A percentile compares a stretch with the other conserved stretches of the same genome.
Conservation (phyloP, 116 monocot species). For the Thalassia testudinum region DNA sequence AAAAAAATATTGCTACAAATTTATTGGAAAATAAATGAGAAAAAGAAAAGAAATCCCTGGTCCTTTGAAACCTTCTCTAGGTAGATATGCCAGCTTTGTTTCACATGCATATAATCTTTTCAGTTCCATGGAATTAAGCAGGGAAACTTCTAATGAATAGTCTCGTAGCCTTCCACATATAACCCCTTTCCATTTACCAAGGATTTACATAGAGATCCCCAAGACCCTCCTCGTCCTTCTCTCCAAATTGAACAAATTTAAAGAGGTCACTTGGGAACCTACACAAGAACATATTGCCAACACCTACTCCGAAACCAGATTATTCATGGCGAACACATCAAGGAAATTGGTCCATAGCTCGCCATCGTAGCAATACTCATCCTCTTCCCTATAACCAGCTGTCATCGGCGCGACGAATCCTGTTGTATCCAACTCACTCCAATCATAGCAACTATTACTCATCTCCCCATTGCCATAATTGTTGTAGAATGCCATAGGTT, state of each 20-base stretch:
- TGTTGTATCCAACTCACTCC: no score
- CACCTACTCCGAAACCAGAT: conserved; percentile 1
- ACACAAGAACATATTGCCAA: no score
- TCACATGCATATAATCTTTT: background rate
- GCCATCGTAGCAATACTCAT: background rate
- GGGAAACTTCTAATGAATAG: background rate
- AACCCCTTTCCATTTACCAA: no score
- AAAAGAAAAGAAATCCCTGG: no score
- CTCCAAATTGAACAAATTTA: background rate
- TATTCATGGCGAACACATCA: conserved; percentile 4
- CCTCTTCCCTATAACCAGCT: background rate
- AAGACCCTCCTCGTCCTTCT: background rate
- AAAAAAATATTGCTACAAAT: no score
- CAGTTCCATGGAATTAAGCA: background rate
- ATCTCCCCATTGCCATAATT: background rate
- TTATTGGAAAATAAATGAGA: no score
- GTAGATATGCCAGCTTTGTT: no score
- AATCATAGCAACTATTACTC: background rate
- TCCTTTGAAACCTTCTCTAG: no score
- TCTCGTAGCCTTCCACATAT: no score
- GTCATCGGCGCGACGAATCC: background rate
- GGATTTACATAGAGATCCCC: background rate
- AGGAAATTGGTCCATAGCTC: conserved; percentile 7
- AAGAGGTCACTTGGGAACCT: background rate
- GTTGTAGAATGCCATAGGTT: background rate